Conservation (phyloP, 805 yeast genomes). For the Scheffersomyces spartinae region DNA sequence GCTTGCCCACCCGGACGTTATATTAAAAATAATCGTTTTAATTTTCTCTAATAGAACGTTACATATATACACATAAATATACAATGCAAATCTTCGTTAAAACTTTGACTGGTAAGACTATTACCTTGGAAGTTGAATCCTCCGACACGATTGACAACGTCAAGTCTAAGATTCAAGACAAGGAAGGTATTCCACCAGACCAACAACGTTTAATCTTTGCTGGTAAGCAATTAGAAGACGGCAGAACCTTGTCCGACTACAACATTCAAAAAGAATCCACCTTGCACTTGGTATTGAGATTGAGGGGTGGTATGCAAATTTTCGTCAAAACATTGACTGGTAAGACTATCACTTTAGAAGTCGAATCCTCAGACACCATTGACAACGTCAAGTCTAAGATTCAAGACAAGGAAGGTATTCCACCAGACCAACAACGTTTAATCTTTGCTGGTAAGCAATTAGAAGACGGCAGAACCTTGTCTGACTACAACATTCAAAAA, state of each 20-base stretch:
- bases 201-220: constrained; percentile 35
- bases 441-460: constrained; percentile 97
- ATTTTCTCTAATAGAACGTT: constrained; percentile 3
- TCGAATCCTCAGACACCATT: constrained; percentile 94
- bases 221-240: constrained; percentile 36
- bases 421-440: constrained; percentile 96
- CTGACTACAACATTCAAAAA: constrained; percentile 97
- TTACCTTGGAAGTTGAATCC: constrained; percentile 26
- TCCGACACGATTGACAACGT: constrained; percentile 34
- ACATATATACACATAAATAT: constrained; percentile 1
- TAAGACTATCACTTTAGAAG: constrained; percentile 78
- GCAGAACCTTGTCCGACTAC: constrained; percentile 23
- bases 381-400: constrained; percentile 95
- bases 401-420: constrained; percentile 96
- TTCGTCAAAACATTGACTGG: constrained; percentile 49
- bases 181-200: constrained; percentile 35
- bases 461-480: constrained; percentile 91
- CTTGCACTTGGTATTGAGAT: constrained; percentile 20
- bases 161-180: constrained; percentile 31
- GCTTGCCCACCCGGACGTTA: too few relatives aligned
- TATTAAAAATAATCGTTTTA: constrained; percentile 4
- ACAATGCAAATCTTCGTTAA: constrained; percentile 19
- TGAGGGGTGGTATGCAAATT: constrained; percentile 51
- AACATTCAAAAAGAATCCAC: constrained; percentile 37
- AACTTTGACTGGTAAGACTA: constrained; percentile 20